These are phyloP conservation scores for Cyclotella kingstonii DNA, from an alignment of 108 stramenopile species.

Conservation along the genomic window DNA sequence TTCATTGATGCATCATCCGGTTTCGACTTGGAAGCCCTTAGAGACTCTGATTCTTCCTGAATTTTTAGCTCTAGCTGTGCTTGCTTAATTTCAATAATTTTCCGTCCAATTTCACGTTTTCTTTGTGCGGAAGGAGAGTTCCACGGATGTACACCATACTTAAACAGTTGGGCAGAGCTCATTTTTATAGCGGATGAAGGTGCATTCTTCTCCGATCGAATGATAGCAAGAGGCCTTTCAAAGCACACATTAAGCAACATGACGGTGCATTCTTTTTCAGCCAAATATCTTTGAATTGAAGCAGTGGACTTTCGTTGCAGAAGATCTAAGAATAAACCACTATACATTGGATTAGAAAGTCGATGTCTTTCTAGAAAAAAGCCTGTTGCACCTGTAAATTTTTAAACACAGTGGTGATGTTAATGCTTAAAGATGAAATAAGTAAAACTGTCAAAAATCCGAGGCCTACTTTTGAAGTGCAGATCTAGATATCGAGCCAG, in stretches of 20 bases:
- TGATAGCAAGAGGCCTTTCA: constrained; percentile 80
- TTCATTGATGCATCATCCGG: constrained; percentile 24
- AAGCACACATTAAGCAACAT: constrained; percentile 78
- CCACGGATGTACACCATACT: constrained; percentile 30
- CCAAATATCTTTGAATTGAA: constrained; percentile 58
- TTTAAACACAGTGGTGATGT: not conserved
- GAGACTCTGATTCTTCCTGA: constrained; percentile 43
- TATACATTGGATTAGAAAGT: constrained; percentile 74
- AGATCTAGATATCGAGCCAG: constrained; percentile 80
- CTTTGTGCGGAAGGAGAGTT: constrained; percentile 35
- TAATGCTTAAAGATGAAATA: not conserved
- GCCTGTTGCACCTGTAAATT: constrained; percentile 41
- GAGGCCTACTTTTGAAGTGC: constrained; percentile 49
- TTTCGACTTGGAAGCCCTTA: constrained; percentile 43
- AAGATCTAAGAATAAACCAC: constrained; percentile 70
- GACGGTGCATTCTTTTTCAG: constrained; percentile 58
- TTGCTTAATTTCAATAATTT: constrained; percentile 57
- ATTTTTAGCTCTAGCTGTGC: constrained; percentile 50
- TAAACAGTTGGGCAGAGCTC: constrained; percentile 11
- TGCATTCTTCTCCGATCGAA: constrained; percentile 70
- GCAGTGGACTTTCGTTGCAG: constrained; percentile 54
- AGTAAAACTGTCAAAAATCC: not conserved
- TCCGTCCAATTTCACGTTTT: constrained; percentile 40
- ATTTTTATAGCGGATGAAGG: constrained; percentile 18
- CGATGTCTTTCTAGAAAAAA: constrained; percentile 68